Evolutionary conservation across 163 green algal species (phyloP), one percentile per base, ranked within the genome.

Genomic region (Chlamydomonas reinhardtii): DNA sequence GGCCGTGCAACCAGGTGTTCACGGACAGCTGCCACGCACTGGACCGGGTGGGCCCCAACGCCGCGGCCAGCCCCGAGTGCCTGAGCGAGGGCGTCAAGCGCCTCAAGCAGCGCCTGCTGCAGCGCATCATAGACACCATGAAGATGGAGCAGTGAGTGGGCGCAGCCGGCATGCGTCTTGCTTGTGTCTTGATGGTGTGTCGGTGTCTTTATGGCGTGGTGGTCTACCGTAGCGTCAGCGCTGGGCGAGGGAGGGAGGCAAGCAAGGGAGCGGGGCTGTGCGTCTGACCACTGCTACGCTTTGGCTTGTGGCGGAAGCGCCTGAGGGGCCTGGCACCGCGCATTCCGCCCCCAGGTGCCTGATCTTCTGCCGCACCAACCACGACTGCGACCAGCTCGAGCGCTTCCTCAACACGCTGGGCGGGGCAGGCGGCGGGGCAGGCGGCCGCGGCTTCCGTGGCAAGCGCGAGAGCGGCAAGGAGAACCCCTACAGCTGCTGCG

Each of bases 341-440:
- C n/a, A n/a, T n/a, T n/a, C n/a, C n/a, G n/a, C n/a, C n/a, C n/a
- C 48, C 48, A 56, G 48, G 48, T 56, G 48, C 69, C 83, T 98
- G 31, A 93, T 98, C 74, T 98, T 97, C 83, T 97, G 94, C 88
- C 92, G 96, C 56, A 98, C 96, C 73, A 98, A 98, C 85, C 94
- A 95, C 82, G 96, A 98, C 90, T 97, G 94, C 91, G 94, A 97
- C 90, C 95, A 97, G 81, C 87, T 98, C 68, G 94, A 98, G 83
- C 75, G 68, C 0, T 98, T 97, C 91, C 74, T 98, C 17, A 94
- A 80, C 52, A 52, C 56, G 14, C 72, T 56, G 54, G 52, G 80
- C 15, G 80, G 54, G 15, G 80, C 9, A 32, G 79, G 54, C 2
- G 80, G 29, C 25, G 79, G 52, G 0, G n/a, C n/a, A n/a, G 78